A percentile compares a stretch with the other conserved stretches of the same genome.
These are phyloP conservation scores for Trametes sp. DNA, from an alignment of 1,284 basidiomycete genomes.

Conservation along the genomic window DNA sequence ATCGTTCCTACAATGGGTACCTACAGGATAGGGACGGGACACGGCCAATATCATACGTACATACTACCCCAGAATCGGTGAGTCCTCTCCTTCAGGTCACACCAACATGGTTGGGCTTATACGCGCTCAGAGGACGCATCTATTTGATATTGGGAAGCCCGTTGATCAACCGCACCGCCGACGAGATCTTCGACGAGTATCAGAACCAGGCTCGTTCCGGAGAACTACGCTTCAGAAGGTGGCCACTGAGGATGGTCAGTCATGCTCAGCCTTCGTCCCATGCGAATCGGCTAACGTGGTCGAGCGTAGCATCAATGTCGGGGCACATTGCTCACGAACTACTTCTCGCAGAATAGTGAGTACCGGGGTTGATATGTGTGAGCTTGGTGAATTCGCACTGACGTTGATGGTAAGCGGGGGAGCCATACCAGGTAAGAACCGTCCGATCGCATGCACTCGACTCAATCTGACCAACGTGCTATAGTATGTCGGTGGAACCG, in stretches of 20 bases:
- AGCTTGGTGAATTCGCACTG: not conserved
- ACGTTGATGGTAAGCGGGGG: constrained; percentile 57
- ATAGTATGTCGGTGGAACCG: constrained; percentile 79
- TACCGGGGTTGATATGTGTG: not conserved
- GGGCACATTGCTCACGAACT: constrained; percentile 74
- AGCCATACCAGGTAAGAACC: constrained; percentile 70
- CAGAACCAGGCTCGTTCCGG: constrained; percentile 66
- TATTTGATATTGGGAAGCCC: constrained; percentile 61
- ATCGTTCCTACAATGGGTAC: constrained; percentile 1
- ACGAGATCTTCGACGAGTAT: constrained; percentile 66
- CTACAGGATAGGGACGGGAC: not conserved
- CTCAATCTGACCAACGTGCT: not conserved
- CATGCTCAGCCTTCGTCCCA: not conserved
- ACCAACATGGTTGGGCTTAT: not conserved
- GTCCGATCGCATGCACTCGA: not conserved
- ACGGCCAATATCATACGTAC: constrained; percentile 35
- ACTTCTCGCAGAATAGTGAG: constrained; percentile 85
- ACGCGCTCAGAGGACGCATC: constrained; percentile 61
- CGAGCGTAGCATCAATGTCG: constrained; percentile 68
- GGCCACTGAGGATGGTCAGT: constrained; percentile 70
- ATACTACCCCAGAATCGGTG: constrained; percentile 59
- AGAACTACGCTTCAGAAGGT: constrained; percentile 66
- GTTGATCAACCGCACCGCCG: constrained; percentile 52
- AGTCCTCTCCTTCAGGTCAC: constrained; percentile 12
- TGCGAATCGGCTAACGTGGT: not conserved